A percentile compares a stretch with the other conserved stretches of the same genome.
Conservation (phyloP, 163 green algal genomes). For the Scenedesmus sp. region DNA sequence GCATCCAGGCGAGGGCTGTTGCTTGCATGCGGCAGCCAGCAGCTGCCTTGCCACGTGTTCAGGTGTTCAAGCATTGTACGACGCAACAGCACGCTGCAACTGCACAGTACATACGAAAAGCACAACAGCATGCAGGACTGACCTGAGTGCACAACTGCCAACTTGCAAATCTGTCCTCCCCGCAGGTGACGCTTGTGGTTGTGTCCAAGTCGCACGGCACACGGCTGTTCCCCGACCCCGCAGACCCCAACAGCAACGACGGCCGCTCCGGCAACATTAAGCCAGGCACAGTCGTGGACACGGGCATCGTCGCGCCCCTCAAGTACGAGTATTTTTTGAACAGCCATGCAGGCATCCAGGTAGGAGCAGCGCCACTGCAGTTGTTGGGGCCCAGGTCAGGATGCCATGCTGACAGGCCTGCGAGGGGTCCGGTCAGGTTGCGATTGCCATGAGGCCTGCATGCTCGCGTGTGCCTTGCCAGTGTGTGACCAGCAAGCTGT, state of each 20-base stretch:
- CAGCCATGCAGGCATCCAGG: slow-evolving; percentile 87
- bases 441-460: no score
- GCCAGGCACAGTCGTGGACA: slow-evolving; percentile 86
- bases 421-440: no score
- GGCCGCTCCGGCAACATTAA: slow-evolving; percentile 67
- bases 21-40: no score
- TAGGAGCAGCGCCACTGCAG: background rate
- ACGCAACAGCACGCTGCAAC: no score
- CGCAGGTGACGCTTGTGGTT: slow-evolving; percentile 85
- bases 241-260: background rate
- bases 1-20: no score
- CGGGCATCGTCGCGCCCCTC: slow-evolving; percentile 72
- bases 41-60: no score
- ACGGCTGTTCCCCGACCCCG: slow-evolving; percentile 76
- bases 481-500: no score
- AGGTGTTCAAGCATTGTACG: no score
- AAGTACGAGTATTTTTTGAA: slow-evolving; percentile 95
- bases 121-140: background rate
- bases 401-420: no score
- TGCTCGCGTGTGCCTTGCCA: no score
- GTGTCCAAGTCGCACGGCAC: slow-evolving; percentile 94
- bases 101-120: no score
- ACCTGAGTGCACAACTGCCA: background rate
- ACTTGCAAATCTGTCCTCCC: background rate
- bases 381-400: no score